Percentiles rank a stretch among this genome's conserved stretches.
Evolutionary conservation across 495 filamentous ascomycete genomes (phyloP).

Genomic region (Xylaria intraflava): DNA sequence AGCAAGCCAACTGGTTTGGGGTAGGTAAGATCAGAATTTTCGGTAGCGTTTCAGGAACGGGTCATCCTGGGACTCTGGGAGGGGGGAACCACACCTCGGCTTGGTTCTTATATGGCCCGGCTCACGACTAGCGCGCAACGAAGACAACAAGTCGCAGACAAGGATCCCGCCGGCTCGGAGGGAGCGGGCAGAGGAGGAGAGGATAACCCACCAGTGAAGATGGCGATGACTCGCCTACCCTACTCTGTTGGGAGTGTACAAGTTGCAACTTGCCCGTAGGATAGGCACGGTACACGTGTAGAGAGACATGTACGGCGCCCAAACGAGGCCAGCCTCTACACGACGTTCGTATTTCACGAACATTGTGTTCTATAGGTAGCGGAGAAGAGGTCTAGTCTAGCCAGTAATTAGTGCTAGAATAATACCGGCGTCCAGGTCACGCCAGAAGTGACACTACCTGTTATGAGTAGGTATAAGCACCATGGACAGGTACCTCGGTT

Average conservation of each 20-base stretch:
- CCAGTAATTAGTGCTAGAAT: too few relatives aligned
- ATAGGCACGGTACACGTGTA: too few relatives aligned
- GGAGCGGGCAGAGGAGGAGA: conserved; percentile 14
- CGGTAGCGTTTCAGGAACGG: conserved; percentile 18
- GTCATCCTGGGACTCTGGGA: conserved; percentile 6
- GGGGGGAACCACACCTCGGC: conserved; percentile 14
- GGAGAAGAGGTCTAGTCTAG: too few relatives aligned
- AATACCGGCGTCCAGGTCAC: too few relatives aligned
- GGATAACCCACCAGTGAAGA: conserved; percentile 10
- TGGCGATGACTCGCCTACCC: conserved; percentile 2
- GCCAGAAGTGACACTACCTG: too few relatives aligned
- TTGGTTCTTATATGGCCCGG: conserved; percentile 26
- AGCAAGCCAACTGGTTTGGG: background rate
- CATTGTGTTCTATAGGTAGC: too few relatives aligned
- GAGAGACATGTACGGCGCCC: too few relatives aligned
- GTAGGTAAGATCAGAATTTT: conserved; percentile 18
- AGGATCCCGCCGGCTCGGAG: conserved; percentile 16
- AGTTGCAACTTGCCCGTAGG: background rate
- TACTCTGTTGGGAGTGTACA: background rate
- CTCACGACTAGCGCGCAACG: conserved; percentile 20
- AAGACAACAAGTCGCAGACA: conserved; percentile 14
- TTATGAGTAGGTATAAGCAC: too few relatives aligned
- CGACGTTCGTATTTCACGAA: too few relatives aligned
- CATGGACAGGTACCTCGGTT: too few relatives aligned
- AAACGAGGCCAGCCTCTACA: too few relatives aligned